A percentile compares a stretch with the other conserved stretches of the same genome.
These are phyloP conservation scores for Phaeomoniella chlamydospora DNA, from an alignment of 2,329 filamentous ascomycete species.

Conservation along the genomic window DNA sequence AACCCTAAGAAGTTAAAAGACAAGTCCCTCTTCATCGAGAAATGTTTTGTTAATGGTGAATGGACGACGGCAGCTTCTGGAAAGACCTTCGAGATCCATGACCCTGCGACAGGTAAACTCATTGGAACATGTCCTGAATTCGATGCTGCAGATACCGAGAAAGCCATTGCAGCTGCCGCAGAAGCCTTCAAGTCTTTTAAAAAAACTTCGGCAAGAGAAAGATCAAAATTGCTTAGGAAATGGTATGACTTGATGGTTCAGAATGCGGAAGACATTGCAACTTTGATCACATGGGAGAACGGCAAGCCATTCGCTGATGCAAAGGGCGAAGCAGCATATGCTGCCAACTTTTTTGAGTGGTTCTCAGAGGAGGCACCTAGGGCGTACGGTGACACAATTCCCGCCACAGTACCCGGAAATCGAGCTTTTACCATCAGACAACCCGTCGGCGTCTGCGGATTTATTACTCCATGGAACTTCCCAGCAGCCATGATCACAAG, in stretches of 20 bases:
- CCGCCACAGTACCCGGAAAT: constrained; percentile 43
- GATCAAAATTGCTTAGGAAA: constrained; percentile 46
- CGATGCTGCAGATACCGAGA: constrained; percentile 59
- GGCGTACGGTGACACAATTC: constrained; percentile 46
- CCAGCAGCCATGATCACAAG: constrained; percentile 38
- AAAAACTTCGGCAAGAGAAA: constrained; percentile 45
- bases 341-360: constrained; percentile 47
- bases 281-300: constrained; percentile 55
- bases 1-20: constrained; percentile 51
- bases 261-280: constrained; percentile 51
- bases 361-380: constrained; percentile 48
- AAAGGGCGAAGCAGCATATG: constrained; percentile 43
- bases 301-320: constrained; percentile 51
- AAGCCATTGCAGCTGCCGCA: constrained; percentile 70
- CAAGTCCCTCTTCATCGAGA: constrained; percentile 67
- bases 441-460: constrained; percentile 51
- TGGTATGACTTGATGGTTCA: constrained; percentile 56
- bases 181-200: constrained; percentile 51
- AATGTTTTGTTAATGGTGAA: constrained; percentile 81
- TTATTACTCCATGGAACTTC: constrained; percentile 58
- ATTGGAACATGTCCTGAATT: constrained; percentile 78
- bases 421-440: constrained; percentile 49
- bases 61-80: constrained; percentile 77
- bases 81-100: constrained; percentile 80
- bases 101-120: constrained; percentile 67